A percentile compares a stretch with the other conserved stretches of the same genome.
phyloP scores from a whole-genome alignment of 2,329 filamentous ascomycete species.

The Colletotrichum godetiae region DNA sequence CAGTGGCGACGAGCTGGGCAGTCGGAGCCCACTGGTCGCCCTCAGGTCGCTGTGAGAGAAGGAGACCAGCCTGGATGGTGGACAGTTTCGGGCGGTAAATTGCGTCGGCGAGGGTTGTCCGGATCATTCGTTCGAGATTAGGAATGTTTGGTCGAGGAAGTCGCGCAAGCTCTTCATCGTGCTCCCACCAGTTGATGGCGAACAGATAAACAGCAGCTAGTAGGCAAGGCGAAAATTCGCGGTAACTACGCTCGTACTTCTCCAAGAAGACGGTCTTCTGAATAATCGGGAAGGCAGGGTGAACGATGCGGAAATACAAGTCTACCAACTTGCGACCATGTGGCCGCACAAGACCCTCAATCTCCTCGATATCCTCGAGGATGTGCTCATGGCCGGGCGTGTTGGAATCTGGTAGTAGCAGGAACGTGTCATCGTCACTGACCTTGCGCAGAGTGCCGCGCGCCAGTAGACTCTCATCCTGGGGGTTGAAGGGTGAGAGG shows the following conservation, averaged over 20 bases:
- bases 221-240: slow-evolving; percentile 80
- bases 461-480: slow-evolving; percentile 81
- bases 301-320: slow-evolving; percentile 83
- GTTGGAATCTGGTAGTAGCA: slow-evolving; percentile 80
- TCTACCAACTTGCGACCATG: slow-evolving; percentile 83
- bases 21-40: slow-evolving; percentile 87
- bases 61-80: slow-evolving; percentile 80
- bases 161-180: slow-evolving; percentile 73
- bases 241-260: slow-evolving; percentile 78
- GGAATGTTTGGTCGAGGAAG: slow-evolving; percentile 77
- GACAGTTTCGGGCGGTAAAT: slow-evolving; percentile 86
- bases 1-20: slow-evolving; percentile 86
- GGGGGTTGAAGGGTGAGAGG: slow-evolving; percentile 81
- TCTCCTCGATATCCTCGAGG: slow-evolving; percentile 73
- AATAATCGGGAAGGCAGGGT: slow-evolving; percentile 84
- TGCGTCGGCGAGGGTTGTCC: slow-evolving; percentile 78
- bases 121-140: slow-evolving; percentile 79
- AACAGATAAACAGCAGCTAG: slow-evolving; percentile 86
- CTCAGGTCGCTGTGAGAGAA: slow-evolving; percentile 80
- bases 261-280: slow-evolving; percentile 85
- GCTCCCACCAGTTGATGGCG: slow-evolving; percentile 89
- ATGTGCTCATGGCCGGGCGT: slow-evolving; percentile 80
- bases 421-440: slow-evolving; percentile 81
- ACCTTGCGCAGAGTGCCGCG: slow-evolving; percentile 79
- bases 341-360: slow-evolving; percentile 81